Evolutionary conservation across 768 basidiomycete species (phyloP).

Genomic region (Royoungia palumana): DNA sequence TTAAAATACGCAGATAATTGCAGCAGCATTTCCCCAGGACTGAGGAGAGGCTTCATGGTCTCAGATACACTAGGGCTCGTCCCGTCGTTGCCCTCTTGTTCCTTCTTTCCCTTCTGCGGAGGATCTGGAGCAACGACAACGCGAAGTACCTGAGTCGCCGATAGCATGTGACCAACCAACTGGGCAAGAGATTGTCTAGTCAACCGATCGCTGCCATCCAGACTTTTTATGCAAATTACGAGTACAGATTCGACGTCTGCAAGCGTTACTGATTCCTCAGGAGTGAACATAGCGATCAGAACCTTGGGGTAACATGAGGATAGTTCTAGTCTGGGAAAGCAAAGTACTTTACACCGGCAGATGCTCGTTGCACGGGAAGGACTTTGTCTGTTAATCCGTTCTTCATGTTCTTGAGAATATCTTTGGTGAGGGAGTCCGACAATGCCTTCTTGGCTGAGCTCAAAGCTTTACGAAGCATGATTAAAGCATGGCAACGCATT

Average conservation of each 20-base stretch:
- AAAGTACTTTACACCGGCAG: slow-evolving; percentile 57
- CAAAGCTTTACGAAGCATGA: slow-evolving; percentile 77
- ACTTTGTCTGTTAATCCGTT: slow-evolving; percentile 77
- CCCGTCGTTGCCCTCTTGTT: slow-evolving; percentile 58
- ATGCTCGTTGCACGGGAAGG: slow-evolving; percentile 79
- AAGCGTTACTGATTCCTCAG: slow-evolving; percentile 51
- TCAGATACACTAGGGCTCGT: slow-evolving; percentile 46
- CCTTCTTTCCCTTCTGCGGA: slow-evolving; percentile 60
- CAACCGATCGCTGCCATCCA: slow-evolving; percentile 81
- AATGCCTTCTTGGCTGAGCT: slow-evolving; percentile 78
- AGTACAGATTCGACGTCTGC: slow-evolving; percentile 79
- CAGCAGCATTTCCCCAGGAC: slow-evolving; percentile 76
- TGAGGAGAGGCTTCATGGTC: slow-evolving; percentile 64
- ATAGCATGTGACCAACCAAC: slow-evolving; percentile 80
- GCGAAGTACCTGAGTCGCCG: slow-evolving; percentile 74
- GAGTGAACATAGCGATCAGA: slow-evolving; percentile 56
- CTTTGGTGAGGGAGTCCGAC: slow-evolving; percentile 72
- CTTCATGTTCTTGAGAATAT: slow-evolving; percentile 81
- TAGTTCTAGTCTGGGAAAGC: background rate
- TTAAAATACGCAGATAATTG: slow-evolving; percentile 81
- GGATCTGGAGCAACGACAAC: slow-evolving; percentile 43
- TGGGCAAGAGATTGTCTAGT: slow-evolving; percentile 78
- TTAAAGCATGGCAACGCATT: slow-evolving; percentile 76
- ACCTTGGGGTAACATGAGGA: slow-evolving; percentile 37
- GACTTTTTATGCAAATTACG: slow-evolving; percentile 58